Evolutionary conservation across 1,284 basidiomycete genomes (phyloP), one percentile per base, ranked within the genome.

Genomic region (Naganishia liquefaciens): DNA sequence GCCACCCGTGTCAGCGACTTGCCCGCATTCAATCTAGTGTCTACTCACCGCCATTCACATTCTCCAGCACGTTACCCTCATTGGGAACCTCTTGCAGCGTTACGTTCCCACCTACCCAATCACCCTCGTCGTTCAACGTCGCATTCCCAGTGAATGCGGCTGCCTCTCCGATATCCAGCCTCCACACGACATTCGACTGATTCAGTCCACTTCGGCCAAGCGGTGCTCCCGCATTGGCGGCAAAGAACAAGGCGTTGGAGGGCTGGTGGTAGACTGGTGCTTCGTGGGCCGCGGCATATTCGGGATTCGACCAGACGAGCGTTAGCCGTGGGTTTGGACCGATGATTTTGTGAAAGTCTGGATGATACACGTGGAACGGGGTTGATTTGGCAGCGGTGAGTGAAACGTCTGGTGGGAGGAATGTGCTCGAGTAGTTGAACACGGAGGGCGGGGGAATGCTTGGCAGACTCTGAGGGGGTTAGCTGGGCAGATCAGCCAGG

Each of bases 281-380:
- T 75, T 90, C 88, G 70, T 90, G 88, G 25, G 88, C 88, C 68
- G 88, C 84, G 0, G 86, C 88, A 19, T 82, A 82, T 0, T 81
- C 77, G 68, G 85, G 84, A 1, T 81, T 82, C 44, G 71, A 68
- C 0, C 85, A 84, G 25, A 90, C 82, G 65, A 83, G 75, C 5
- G 82, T 81, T 54, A 90, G 82, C 0, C 83, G 82, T 3, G 88
- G 84, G 43, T 79, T 77, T 7, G 76, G 70, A 0, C 88, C 88
- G 2, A 90, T 82, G 68, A 89, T 80, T 39, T 70, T 57, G 64
- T 86, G 76, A 75, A 90, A 90, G 5, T 76, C 79, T 4, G 77
- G 70, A 71, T 89, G 82, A 72, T 88, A 88, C 64, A 87, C 79
- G 73, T 89, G 87, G 78, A 90, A 88, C 72, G 78, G 78, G 51